Evolutionary conservation across 352 stramenopile species (phyloP), one percentile per base, ranked within the genome.

Genomic region (Blastocystis hominis): DNA sequence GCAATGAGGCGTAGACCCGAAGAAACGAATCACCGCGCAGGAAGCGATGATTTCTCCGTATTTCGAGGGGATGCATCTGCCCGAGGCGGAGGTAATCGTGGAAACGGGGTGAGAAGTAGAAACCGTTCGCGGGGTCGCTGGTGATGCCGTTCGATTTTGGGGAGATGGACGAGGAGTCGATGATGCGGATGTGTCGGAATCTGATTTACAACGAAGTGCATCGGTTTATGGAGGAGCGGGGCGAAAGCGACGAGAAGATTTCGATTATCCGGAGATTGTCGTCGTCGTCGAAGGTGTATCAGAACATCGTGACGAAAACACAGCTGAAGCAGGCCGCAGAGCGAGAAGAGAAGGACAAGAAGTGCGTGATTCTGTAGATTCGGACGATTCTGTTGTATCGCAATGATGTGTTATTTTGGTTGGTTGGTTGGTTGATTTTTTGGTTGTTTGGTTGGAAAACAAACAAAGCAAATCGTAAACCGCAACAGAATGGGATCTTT

Each of bases 161-260:
- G 1, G 62, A 84, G 30, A 69, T 84, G 24, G 30, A 84, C 44
- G 40, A 50, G 9, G 72, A 84, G 17, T 34, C 36, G 72, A 84
- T n/a, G 20, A 84, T 84, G 20, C 72, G 54, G 7, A 36, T 68
- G 3, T 84, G 72, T 64, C 72, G 72, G 38, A 66, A 50, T 3
- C 55, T 66, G 72, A 84, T 84, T 44, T 84, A 66, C 38, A 84
- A 84, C 42, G 72, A 84, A 46, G 50, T 84, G 30, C 55, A 44
- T n/a, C 72, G 62, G 72, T 66, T 84, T 20, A 84, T 61, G 50
- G 54, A 84, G 47, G 15, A 66, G 36, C 15, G 72, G 34, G 47
- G 62, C 13, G 55, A 84, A 53, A 53, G 62, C 24, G 72, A 84
- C 7, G 72, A 84, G 7, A 68, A 64, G 53, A 84, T 84, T 84